Conservation (phyloP, 176 grass and related monocot species). For the Hordeum marinum region DNA sequence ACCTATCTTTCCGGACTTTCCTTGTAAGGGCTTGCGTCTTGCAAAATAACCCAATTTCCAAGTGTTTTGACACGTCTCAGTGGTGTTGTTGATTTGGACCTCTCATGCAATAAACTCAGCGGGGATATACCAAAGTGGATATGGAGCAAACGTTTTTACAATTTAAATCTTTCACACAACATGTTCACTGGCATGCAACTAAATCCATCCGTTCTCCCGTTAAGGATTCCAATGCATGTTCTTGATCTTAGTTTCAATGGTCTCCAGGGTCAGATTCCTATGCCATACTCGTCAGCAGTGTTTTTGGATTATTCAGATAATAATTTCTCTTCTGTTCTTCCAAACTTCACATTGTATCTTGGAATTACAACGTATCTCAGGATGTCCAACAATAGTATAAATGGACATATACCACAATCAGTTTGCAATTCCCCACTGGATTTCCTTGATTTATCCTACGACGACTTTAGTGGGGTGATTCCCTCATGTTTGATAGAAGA, state of each 20-base stretch:
- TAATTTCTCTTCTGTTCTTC: neutral
- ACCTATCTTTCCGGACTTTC: neutral
- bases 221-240: rapidly evolving
- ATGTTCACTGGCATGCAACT: neutral
- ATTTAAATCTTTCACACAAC: slow-evolving; percentile 16
- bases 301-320: neutral
- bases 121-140: slow-evolving; percentile 30
- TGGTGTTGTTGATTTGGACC: neutral
- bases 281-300: neutral
- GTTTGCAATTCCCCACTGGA: neutral
- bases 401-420: slow-evolving; percentile 10
- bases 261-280: neutral
- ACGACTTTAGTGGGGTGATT: slow-evolving; percentile 18
- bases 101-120: slow-evolving; percentile 25
- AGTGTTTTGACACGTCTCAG: neutral
- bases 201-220: neutral
- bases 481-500: slow-evolving; percentile 9
- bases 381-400: slow-evolving; percentile 27
- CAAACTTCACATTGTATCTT: neutral
- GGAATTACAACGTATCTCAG: rapidly evolving
- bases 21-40: neutral
- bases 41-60: slow-evolving; percentile 21
- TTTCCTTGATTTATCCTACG: neutral
- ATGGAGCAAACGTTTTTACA: neutral
- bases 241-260: slow-evolving; percentile 25